Conservation (phyloP, 306 rosid genomes). For the Canavalia ensiformis region DNA sequence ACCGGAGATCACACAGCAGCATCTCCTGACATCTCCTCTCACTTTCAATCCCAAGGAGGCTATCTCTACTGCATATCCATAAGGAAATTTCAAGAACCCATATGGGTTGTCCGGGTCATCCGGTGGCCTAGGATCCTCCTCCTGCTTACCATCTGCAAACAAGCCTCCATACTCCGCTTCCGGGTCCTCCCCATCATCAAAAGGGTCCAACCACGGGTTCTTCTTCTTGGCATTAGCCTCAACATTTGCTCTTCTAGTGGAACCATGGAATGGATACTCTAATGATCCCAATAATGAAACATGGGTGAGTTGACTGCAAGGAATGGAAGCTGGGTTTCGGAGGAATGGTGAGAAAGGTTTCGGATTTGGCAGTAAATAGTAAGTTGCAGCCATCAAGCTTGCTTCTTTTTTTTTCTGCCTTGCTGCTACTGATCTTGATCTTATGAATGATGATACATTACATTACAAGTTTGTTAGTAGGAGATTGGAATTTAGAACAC, state of each 20-base stretch:
- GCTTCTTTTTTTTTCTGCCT: background rate
- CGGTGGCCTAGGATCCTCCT: slow-evolving; percentile 79
- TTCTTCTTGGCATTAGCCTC: slow-evolving; percentile 62
- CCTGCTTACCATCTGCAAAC: slow-evolving; percentile 81
- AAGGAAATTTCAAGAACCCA: slow-evolving; percentile 85
- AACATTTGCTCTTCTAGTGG: slow-evolving; percentile 44
- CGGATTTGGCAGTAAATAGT: slow-evolving; percentile 64
- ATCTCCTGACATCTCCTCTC: slow-evolving; percentile 88
- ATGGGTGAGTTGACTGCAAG: slow-evolving; percentile 50
- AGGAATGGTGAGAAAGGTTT: slow-evolving; percentile 69
- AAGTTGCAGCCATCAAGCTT: slow-evolving; percentile 67
- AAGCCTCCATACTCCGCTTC: slow-evolving; percentile 78
- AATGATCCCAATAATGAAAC: slow-evolving; percentile 53
- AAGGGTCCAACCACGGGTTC: slow-evolving; percentile 84
- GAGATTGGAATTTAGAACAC: background rate
- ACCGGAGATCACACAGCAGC: slow-evolving; percentile 83
- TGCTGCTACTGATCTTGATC: background rate
- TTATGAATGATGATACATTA: background rate
- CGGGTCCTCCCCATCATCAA: slow-evolving; percentile 84
- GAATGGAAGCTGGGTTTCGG: slow-evolving; percentile 64
- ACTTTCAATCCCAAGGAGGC: slow-evolving; percentile 73
- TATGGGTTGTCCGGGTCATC: slow-evolving; percentile 78
- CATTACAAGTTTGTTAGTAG: background rate
- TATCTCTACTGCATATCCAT: slow-evolving; percentile 76
- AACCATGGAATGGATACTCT: slow-evolving; percentile 40